These are phyloP conservation scores for Syncephalastrum sp. DNA, from an alignment of 371 early-diverging fungal genomes.

Conservation along the genomic window DNA sequence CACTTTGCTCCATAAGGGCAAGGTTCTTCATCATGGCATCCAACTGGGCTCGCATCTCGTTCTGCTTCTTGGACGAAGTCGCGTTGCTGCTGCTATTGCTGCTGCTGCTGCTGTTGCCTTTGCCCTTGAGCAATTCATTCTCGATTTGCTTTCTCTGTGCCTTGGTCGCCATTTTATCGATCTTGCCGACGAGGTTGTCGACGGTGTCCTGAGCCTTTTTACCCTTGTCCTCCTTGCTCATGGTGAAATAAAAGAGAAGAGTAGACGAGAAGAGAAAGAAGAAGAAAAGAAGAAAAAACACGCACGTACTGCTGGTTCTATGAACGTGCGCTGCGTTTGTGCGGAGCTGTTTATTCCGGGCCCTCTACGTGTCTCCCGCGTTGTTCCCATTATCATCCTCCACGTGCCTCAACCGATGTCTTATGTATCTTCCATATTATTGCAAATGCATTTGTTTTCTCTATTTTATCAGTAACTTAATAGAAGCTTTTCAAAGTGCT, in stretches of 20 bases:
- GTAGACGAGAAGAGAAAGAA: too few species aligned
- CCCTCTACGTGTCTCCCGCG: too few species aligned
- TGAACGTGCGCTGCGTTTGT: too few species aligned
- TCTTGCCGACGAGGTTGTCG: conserved; percentile 4
- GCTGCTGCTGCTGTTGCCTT: not conserved
- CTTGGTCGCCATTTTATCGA: conserved; percentile 12
- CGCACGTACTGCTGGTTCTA: too few species aligned
- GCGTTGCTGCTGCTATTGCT: not conserved
- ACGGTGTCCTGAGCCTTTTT: conserved; percentile 2
- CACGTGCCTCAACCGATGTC: too few species aligned
- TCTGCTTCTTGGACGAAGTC: conserved; percentile 11
- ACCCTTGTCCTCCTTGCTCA: conserved; percentile 13
- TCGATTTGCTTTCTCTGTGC: conserved; percentile 13
- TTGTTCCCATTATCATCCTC: too few species aligned
- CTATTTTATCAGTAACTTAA: too few species aligned
- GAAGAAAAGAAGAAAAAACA: too few species aligned
- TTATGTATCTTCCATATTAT: too few species aligned
- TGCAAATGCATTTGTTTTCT: too few species aligned
- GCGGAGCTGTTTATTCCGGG: too few species aligned
- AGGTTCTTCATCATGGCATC: conserved; percentile 39
- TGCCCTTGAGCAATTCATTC: conserved; percentile 9
- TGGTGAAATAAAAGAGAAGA: not conserved
- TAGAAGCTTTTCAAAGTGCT: not conserved
- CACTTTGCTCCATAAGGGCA: conserved; percentile 32
- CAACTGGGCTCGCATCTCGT: conserved; percentile 31